These are phyloP conservation scores for Kodamaea neixiangensis DNA, from an alignment of 805 yeast genomes.

Conservation along the genomic window DNA sequence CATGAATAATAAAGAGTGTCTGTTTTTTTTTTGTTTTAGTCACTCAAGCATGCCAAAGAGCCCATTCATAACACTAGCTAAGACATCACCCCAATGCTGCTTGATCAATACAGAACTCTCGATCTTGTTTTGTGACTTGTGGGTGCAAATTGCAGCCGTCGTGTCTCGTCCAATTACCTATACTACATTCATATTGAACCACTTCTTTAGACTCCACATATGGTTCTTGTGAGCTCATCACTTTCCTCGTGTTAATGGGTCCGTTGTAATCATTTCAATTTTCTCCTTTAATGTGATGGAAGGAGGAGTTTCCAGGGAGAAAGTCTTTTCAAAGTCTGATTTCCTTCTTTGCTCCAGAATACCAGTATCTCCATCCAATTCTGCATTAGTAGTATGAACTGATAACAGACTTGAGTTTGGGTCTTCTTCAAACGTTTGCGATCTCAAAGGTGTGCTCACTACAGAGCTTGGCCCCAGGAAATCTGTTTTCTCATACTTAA, in stretches of 20 bases:
- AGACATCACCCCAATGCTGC: not conserved
- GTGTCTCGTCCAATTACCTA: not conserved
- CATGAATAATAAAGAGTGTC: too few relatives aligned
- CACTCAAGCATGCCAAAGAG: not conserved
- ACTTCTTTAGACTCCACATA: not conserved
- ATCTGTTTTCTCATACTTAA: not conserved
- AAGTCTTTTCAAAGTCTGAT: slow-evolving; percentile 14
- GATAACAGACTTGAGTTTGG: slow-evolving; percentile 16
- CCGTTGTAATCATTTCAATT: slow-evolving; percentile 40
- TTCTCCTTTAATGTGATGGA: slow-evolving; percentile 49
- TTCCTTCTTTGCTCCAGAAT: slow-evolving; percentile 17
- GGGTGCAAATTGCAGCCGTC: not conserved
- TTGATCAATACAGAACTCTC: not conserved
- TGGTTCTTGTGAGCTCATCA: not conserved
- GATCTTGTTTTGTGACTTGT: not conserved
- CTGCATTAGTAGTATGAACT: slow-evolving; percentile 30
- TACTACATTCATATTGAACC: not conserved
- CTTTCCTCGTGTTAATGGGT: slow-evolving; percentile 11
- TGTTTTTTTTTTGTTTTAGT: too few relatives aligned
- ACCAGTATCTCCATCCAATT: slow-evolving; percentile 26
- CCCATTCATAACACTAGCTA: not conserved
- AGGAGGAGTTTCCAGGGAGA: slow-evolving; percentile 22
- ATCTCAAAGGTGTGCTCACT: slow-evolving; percentile 1
- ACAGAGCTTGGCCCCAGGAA: not conserved
- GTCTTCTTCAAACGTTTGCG: slow-evolving; percentile 8